A percentile compares a stretch with the other conserved stretches of the same genome.
These are phyloP conservation scores for Pachysandra terminalis DNA, from an alignment of 164 flowering plant genomes.

Conservation along the genomic window DNA sequence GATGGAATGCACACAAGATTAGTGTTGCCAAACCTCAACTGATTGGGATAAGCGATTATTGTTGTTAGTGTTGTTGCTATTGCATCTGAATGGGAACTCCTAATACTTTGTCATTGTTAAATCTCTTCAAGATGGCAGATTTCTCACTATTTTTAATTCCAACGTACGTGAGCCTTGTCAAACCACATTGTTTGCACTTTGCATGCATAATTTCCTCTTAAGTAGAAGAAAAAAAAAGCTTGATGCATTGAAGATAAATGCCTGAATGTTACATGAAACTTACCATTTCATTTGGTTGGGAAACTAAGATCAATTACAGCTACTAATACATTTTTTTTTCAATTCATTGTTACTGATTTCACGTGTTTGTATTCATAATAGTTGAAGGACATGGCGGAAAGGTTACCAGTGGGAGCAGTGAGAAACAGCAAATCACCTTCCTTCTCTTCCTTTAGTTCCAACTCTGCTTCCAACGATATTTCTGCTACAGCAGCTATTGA, in stretches of 20 bases:
- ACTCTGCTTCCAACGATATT: constrained; percentile 42
- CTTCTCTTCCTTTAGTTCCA: constrained; percentile 42
- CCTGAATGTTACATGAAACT: background rate
- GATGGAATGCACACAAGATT: no score
- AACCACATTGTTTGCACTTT: background rate
- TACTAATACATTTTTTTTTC: background rate
- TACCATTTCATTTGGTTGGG: background rate
- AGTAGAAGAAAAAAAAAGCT: background rate
- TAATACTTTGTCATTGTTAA: no score
- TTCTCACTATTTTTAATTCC: background rate
- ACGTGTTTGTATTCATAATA: constrained; percentile 19
- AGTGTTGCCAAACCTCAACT: no score
- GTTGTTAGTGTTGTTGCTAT: no score
- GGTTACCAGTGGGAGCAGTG: constrained; percentile 79
- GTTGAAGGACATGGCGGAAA: constrained; percentile 97
- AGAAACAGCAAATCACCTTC: constrained; percentile 56
- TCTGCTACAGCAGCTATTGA: constrained; percentile 42
- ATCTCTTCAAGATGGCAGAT: no score
- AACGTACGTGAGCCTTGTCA: background rate
- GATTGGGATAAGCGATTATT: no score
- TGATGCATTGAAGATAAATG: background rate
- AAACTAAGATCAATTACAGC: background rate
- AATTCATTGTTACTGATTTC: background rate
- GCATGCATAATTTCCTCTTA: background rate
- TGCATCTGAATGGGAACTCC: no score